Base-by-base conservation (phyloP, 2,329 filamentous ascomycete genomes). In the Alternaria incomplexa region DNA sequence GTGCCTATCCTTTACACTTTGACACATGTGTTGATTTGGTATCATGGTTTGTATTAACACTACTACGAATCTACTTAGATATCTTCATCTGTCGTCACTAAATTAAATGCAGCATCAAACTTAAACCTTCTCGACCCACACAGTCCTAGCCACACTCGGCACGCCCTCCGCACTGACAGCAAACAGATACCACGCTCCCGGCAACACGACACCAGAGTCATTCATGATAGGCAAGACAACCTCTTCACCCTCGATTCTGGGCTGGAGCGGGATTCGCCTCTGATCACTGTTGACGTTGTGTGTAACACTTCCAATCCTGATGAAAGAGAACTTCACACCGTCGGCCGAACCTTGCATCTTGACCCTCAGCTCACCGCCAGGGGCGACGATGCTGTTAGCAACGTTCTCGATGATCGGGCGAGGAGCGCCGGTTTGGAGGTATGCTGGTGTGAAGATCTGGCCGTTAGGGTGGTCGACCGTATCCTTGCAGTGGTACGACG, bases 361-460 rank as follows among this genome's bases (percentile, higher is more conserved):
- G 36, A 70, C 54, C 23, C 48, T 61, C 2, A 72, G 45, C 26
- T 62, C 61, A n/a, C 64, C 63, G 2, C 71, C 71, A 1, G 61
- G 60, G 12, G 55, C 56, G 4, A 68, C 58, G 2, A 54, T 58
- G 5, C 45, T 47, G n/a, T 46, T 51, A 6, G 30, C 54, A 12
- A 68, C 7, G 3, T 59, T 54, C 6, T 60, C 54, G 36, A 72
- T 72, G 23, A 68, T 47, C 10, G 69, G 70, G 15, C 68, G 56
- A 4, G 59, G 28, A 13, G 60, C 62, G 5, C 61, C 62, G 13
- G 66, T 82, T 62, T 84, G 84, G 1, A 88, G 83, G 60, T 88
- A 88, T 0, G 83, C 81, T 2, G 86, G 86, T 7, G 79, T 82
- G 71, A 83, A 88, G 60, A 88, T 83, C 72, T 88, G 82, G 11